Conservation (phyloP, 1,284 basidiomycete species). For the Ustilago sp. region DNA sequence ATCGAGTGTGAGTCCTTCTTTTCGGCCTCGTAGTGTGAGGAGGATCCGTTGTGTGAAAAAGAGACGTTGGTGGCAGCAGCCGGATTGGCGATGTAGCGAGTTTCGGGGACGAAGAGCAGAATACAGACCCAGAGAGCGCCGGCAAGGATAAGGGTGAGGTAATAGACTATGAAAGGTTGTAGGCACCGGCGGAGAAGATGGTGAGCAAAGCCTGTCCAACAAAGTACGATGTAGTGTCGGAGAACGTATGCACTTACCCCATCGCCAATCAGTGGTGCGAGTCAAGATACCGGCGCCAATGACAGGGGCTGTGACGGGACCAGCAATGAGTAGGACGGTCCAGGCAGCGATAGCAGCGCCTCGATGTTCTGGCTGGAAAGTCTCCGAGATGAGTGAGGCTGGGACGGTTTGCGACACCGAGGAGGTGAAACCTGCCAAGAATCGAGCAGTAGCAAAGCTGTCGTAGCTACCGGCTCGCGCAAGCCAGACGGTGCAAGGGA, state of each 20-base stretch:
- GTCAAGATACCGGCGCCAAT: constrained; percentile 66
- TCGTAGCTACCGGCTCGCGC: constrained; percentile 53
- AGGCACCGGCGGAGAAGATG: neutral
- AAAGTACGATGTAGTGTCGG: neutral
- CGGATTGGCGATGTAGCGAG: constrained; percentile 61
- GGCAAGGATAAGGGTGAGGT: constrained; percentile 66
- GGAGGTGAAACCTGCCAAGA: constrained; percentile 48
- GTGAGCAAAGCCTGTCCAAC: neutral
- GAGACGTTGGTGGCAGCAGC: neutral
- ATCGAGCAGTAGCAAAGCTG: constrained; percentile 53
- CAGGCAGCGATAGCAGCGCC: constrained; percentile 69
- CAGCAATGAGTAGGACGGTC: constrained; percentile 56
- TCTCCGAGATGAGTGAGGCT: constrained; percentile 49
- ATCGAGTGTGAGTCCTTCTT: constrained; percentile 38
- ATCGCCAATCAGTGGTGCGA: constrained; percentile 52
- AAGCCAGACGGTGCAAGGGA: constrained; percentile 68
- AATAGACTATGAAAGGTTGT: constrained; percentile 54
- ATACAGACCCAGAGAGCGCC: constrained; percentile 61
- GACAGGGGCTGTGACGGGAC: constrained; percentile 68
- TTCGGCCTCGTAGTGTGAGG: constrained; percentile 14
- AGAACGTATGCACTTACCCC: constrained; percentile 19
- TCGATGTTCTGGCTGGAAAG: constrained; percentile 61
- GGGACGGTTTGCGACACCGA: constrained; percentile 49
- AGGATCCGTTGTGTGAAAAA: neutral
- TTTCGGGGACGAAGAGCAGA: constrained; percentile 68